Conservation (phyloP, 164 flowering plant genomes). For the Magnolia sinica region DNA sequence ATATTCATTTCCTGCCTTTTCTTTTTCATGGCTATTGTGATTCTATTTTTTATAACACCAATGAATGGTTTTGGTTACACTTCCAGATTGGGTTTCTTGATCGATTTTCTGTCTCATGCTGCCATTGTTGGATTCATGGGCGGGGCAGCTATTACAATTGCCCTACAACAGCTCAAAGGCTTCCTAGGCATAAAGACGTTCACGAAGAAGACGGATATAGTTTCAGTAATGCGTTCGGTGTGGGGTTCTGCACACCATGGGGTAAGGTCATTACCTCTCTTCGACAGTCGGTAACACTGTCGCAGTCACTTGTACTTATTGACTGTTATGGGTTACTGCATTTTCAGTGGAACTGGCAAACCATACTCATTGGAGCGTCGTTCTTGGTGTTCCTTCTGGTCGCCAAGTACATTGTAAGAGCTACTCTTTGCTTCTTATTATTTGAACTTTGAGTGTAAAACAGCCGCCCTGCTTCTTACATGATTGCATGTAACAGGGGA, state of each 20-base stretch:
- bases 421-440: neutral
- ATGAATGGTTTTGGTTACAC: neutral
- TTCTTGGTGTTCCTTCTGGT: conserved; percentile 66
- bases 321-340: neutral
- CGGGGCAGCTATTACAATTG: conserved; percentile 93
- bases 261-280: conserved; percentile 28
- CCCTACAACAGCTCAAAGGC: conserved; percentile 94
- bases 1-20: neutral
- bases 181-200: conserved; percentile 74
- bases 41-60: neutral
- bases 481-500: conserved; percentile 53
- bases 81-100: conserved; percentile 82
- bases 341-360: conserved; percentile 98
- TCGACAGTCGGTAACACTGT: neutral
- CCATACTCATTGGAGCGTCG: conserved; percentile 61
- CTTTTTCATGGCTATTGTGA: neutral
- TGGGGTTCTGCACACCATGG: conserved; percentile 60
- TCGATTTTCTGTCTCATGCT: conserved; percentile 94
- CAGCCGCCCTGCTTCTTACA: conserved; percentile 2
- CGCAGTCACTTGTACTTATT: neutral
- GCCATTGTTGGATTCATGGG: conserved; percentile 97
- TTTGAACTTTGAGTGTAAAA: neutral
- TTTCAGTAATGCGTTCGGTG: conserved; percentile 73
- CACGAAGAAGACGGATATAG: conserved; percentile 71
- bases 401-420: conserved; percentile 51